These are phyloP conservation scores for Parietichytrium sp. DNA, from an alignment of 108 stramenopile species.

Conservation along the genomic window DNA sequence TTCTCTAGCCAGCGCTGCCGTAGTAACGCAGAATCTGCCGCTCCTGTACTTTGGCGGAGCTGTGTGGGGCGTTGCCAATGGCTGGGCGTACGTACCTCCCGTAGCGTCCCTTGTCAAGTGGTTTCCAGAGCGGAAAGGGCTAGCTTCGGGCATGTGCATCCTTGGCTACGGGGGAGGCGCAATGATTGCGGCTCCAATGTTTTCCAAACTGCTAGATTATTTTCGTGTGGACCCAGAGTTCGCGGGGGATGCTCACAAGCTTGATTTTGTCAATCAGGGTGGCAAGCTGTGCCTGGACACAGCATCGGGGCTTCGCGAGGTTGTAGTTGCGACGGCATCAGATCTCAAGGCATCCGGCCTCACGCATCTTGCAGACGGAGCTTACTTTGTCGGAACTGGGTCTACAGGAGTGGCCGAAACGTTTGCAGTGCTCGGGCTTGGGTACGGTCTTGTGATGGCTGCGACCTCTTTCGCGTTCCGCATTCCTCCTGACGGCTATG, in stretches of 20 bases:
- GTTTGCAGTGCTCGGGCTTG: constrained; percentile 53
- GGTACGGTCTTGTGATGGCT: constrained; percentile 59
- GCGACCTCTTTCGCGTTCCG: constrained; percentile 57
- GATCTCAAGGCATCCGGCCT: constrained; percentile 40
- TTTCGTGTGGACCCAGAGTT: constrained; percentile 66
- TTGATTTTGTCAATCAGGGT: not conserved
- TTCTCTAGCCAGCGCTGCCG: constrained; percentile 54
- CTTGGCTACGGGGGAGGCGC: constrained; percentile 80
- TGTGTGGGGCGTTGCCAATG: constrained; percentile 69
- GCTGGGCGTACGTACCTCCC: constrained; percentile 67
- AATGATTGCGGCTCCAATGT: constrained; percentile 72
- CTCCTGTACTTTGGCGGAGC: constrained; percentile 76
- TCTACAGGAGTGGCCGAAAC: constrained; percentile 65
- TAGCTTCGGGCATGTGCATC: constrained; percentile 74
- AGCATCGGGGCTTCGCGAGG: constrained; percentile 60
- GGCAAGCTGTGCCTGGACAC: constrained; percentile 49
- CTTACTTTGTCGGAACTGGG: constrained; percentile 64
- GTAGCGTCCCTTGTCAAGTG: constrained; percentile 74
- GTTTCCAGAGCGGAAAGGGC: constrained; percentile 79
- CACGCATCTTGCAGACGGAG: constrained; percentile 51
- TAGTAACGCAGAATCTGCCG: constrained; percentile 67
- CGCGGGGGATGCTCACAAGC: constrained; percentile 47
- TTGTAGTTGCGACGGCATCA: constrained; percentile 48
- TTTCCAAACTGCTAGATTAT: constrained; percentile 61
- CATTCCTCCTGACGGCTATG: constrained; percentile 64